A percentile compares a stretch with the other conserved stretches of the same genome.
These are phyloP conservation scores for Diaporthe sp. DNA, from an alignment of 2,329 filamentous ascomycete genomes.

Conservation along the genomic window DNA sequence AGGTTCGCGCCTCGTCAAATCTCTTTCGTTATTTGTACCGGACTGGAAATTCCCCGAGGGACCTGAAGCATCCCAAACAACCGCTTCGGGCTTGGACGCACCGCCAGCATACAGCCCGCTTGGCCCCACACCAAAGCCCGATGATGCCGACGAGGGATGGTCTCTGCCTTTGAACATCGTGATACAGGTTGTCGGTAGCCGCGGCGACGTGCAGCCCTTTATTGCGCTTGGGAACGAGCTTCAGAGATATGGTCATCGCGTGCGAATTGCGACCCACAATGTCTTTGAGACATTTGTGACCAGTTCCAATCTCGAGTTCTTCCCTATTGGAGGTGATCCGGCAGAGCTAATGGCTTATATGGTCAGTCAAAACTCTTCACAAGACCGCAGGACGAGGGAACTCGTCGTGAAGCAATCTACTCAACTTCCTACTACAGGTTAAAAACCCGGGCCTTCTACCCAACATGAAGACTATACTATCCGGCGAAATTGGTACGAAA, in stretches of 20 bases:
- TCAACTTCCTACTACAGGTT: background rate
- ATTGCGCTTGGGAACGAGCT: slow-evolving; percentile 13
- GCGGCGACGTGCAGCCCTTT: slow-evolving; percentile 1
- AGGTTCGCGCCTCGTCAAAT: background rate
- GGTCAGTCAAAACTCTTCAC: background rate
- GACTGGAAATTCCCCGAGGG: background rate
- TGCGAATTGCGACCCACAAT: background rate
- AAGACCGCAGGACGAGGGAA: background rate
- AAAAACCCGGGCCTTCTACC: slow-evolving; percentile 23
- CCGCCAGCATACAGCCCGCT: background rate
- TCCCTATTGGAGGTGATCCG: background rate
- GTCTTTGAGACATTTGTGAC: slow-evolving; percentile 1
- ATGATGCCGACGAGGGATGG: background rate
- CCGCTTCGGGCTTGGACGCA: background rate
- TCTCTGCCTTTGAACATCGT: background rate
- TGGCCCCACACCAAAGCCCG: too few relatives aligned
- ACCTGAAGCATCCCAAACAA: background rate
- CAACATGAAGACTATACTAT: background rate
- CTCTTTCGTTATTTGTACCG: slow-evolving; percentile 6
- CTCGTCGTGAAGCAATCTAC: background rate
- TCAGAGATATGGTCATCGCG: background rate
- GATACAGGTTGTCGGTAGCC: slow-evolving; percentile 12
- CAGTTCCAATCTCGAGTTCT: background rate
- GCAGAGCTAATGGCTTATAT: slow-evolving; percentile 11
- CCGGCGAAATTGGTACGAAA: background rate